A percentile compares a stretch with the other conserved stretches of the same genome.
phyloP scores from a whole-genome alignment of 1,139 yeast species.

The Arxiozyma heterogenica region DNA sequence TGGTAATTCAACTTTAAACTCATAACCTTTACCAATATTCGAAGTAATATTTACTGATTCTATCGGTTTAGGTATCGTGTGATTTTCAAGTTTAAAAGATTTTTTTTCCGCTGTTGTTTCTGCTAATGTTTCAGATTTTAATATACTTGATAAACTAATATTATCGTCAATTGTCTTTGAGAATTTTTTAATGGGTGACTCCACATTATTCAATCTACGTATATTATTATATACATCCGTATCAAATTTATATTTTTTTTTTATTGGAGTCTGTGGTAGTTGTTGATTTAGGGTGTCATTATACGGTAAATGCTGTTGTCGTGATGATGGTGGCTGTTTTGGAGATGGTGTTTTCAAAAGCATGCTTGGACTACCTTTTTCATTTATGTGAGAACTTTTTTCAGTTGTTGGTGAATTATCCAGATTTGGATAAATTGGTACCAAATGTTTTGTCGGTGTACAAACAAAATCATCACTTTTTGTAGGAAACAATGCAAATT shows the following conservation, averaged over 20 bases:
- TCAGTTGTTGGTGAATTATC: conserved; percentile 17
- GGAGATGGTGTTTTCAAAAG: neutral
- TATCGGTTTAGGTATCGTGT: neutral
- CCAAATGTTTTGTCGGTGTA: conserved; percentile 9
- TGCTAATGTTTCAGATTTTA: neutral
- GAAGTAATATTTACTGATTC: neutral
- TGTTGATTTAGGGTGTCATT: neutral
- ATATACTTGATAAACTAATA: neutral
- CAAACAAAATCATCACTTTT: conserved; percentile 17
- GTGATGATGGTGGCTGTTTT: neutral
- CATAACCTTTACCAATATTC: neutral
- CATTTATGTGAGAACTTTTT: conserved; percentile 1
- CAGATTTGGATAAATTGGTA: conserved; percentile 5
- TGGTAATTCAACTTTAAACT: neutral
- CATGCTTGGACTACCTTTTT: neutral
- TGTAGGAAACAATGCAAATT: conserved; percentile 9
- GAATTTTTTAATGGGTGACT: neutral
- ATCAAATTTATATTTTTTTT: neutral
- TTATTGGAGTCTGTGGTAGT: conserved; percentile 1
- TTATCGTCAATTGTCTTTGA: neutral
- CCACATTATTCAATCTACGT: neutral
- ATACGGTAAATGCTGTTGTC: neutral
- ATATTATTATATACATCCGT: neutral
- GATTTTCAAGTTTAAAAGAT: neutral
- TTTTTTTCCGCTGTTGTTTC: no score